Conservation (phyloP, 495 filamentous ascomycete species). For the Acidomyces sp. region DNA sequence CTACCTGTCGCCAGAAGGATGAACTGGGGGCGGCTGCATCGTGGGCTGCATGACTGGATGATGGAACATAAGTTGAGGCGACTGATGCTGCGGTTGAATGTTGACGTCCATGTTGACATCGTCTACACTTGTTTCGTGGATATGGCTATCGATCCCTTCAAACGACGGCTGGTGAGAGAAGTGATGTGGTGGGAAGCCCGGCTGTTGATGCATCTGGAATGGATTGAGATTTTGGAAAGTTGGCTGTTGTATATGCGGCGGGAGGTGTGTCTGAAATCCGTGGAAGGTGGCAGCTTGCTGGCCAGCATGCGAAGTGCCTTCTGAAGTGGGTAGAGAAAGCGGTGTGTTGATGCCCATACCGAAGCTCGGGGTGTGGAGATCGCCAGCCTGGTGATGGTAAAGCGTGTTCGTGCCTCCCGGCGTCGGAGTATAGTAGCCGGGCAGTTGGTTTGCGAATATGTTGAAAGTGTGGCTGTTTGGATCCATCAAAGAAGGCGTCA, state of each 20-base stretch:
- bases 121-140: conserved; percentile 49
- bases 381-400: conserved; percentile 74
- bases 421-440: conserved; percentile 79
- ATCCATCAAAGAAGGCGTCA: conserved; percentile 72
- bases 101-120: conserved; percentile 34
- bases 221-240: conserved; percentile 58
- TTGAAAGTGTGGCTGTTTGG: conserved; percentile 69
- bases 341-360: conserved; percentile 66
- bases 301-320: conserved; percentile 42
- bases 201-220: conserved; percentile 46
- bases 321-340: conserved; percentile 60
- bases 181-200: conserved; percentile 62
- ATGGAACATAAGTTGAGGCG: conserved; percentile 26
- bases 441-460: conserved; percentile 61
- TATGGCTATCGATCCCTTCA: conserved; percentile 56
- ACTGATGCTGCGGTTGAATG: conserved; percentile 30
- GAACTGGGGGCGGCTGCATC: conserved; percentile 18
- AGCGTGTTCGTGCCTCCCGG: conserved; percentile 70
- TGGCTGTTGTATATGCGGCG: conserved; percentile 25
- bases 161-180: conserved; percentile 70
- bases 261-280: conserved; percentile 37
- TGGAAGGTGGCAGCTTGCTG: conserved; percentile 40
- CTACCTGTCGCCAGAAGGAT: conserved; percentile 28
- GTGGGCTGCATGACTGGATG: conserved; percentile 22
- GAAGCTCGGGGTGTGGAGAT: conserved; percentile 76